A percentile compares a stretch with the other conserved stretches of the same genome.
Evolutionary conservation across 2,329 filamentous ascomycete species (phyloP).

Genomic region (Trichoderma cornu-damae): DNA sequence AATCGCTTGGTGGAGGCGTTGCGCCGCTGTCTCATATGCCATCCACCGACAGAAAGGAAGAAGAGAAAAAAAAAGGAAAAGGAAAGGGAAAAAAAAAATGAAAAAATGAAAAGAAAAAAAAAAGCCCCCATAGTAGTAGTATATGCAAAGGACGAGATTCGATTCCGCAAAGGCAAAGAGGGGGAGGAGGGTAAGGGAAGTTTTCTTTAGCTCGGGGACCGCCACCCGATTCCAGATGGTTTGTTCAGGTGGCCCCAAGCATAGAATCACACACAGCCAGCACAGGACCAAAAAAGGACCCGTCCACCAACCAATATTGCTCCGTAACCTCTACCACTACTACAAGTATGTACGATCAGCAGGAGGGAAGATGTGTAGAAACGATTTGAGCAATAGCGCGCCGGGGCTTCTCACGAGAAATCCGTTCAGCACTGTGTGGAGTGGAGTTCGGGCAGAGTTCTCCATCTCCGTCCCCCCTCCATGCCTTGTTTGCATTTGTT

Average conservation of each 20-base stretch:
- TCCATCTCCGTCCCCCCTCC: not conserved
- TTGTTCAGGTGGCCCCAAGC: not conserved
- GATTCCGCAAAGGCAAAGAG: slow-evolving; percentile 7
- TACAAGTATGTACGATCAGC: too few relatives aligned
- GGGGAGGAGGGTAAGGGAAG: not conserved
- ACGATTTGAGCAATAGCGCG: not conserved
- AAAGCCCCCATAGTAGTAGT: not conserved
- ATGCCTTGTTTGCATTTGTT: slow-evolving; percentile 5
- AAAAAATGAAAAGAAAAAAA: too few relatives aligned
- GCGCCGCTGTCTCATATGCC: slow-evolving; percentile 8
- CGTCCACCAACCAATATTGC: slow-evolving; percentile 8
- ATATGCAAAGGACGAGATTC: slow-evolving; percentile 3
- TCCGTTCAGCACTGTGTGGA: slow-evolving; percentile 5
- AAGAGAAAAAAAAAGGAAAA: not conserved
- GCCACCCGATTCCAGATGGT: slow-evolving; percentile 12
- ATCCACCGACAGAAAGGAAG: not conserved
- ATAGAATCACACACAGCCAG: slow-evolving; percentile 7
- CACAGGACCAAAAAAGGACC: too few relatives aligned
- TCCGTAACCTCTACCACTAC: not conserved
- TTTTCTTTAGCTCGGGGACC: slow-evolving; percentile 7
- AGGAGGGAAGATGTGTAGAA: not conserved
- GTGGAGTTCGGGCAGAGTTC: not conserved
- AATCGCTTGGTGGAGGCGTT: slow-evolving; percentile 9
- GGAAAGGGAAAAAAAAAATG: too few relatives aligned
- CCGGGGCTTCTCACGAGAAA: not conserved